Conservation (phyloP, 1,284 basidiomycete genomes). For the Pseudozyma pruni region DNA sequence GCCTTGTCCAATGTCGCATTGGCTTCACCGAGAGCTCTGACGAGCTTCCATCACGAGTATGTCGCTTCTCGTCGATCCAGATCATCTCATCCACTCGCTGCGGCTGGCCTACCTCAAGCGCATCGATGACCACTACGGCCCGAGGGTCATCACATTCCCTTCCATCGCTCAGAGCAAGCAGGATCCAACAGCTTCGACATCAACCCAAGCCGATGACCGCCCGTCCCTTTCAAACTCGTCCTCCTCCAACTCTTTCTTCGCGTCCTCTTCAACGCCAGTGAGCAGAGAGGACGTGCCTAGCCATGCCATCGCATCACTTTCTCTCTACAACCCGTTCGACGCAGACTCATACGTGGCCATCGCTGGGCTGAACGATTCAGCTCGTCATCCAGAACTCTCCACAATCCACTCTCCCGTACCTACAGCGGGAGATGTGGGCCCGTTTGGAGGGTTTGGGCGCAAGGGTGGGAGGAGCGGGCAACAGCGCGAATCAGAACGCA, state of each 20-base stretch:
- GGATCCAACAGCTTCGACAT: background rate
- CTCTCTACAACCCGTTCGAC: constrained; percentile 17
- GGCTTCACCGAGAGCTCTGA: too few relatives aligned
- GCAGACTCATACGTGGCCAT: constrained; percentile 50
- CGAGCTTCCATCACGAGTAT: constrained; percentile 15
- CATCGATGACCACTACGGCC: constrained; percentile 59
- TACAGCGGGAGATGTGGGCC: constrained; percentile 14
- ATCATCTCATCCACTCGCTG: constrained; percentile 56
- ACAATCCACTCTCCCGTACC: constrained; percentile 53
- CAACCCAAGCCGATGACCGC: background rate
- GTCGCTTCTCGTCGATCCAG: constrained; percentile 52
- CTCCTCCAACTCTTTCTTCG: constrained; percentile 22
- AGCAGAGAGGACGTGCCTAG: background rate
- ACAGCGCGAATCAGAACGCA: background rate
- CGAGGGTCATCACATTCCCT: constrained; percentile 56
- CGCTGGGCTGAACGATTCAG: constrained; percentile 42
- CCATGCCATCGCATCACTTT: constrained; percentile 1
- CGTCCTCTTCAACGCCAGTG: constrained; percentile 13
- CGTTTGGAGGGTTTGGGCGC: constrained; percentile 14
- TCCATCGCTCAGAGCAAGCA: constrained; percentile 9
- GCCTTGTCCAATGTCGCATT: too few relatives aligned
- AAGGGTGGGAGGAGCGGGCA: constrained; percentile 5
- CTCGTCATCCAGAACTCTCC: constrained; percentile 48
- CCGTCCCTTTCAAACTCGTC: constrained; percentile 23
- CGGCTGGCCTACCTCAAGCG: constrained; percentile 57